Evolutionary conservation across 495 filamentous ascomycete genomes (phyloP).

Genomic region (Astrothelium macrocarpum): DNA sequence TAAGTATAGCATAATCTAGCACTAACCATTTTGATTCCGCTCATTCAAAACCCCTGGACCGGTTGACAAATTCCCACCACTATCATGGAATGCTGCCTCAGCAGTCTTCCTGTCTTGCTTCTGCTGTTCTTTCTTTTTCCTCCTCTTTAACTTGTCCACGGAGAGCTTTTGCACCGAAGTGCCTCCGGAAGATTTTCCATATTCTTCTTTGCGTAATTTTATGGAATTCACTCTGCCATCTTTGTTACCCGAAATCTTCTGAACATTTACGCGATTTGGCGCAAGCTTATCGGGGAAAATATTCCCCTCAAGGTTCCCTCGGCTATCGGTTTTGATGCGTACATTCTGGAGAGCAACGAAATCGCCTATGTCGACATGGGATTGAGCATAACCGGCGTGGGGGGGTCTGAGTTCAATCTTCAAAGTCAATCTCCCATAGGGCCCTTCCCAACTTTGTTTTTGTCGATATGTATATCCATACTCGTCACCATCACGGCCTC

Average conservation of each 20-base stretch:
- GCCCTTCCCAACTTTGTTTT: conserved; percentile 58
- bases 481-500: conserved; percentile 39
- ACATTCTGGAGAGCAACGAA: conserved; percentile 64
- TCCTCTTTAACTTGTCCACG: conserved; percentile 23
- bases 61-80: background rate
- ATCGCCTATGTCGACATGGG: conserved; percentile 45
- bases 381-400: conserved; percentile 50
- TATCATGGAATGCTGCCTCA: conserved; percentile 2
- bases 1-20: background rate
- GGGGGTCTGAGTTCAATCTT: conserved; percentile 62
- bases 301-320: conserved; percentile 55
- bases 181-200: conserved; percentile 20
- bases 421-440: conserved; percentile 63
- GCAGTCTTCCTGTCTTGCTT: conserved; percentile 33
- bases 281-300: conserved; percentile 53
- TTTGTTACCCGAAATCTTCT: conserved; percentile 23
- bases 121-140: conserved; percentile 28
- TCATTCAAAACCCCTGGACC: background rate
- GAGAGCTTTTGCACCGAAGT: background rate
- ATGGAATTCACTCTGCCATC: conserved; percentile 48
- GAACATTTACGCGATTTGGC: conserved; percentile 45
- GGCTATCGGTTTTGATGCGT: conserved; percentile 48
- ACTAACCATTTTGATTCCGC: conserved; percentile 30
- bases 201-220: conserved; percentile 52
- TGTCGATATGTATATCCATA: conserved; percentile 37